These are phyloP conservation scores for Fomitopsis schrenkii DNA, from an alignment of 1,284 basidiomycete species.

Conservation along the genomic window DNA sequence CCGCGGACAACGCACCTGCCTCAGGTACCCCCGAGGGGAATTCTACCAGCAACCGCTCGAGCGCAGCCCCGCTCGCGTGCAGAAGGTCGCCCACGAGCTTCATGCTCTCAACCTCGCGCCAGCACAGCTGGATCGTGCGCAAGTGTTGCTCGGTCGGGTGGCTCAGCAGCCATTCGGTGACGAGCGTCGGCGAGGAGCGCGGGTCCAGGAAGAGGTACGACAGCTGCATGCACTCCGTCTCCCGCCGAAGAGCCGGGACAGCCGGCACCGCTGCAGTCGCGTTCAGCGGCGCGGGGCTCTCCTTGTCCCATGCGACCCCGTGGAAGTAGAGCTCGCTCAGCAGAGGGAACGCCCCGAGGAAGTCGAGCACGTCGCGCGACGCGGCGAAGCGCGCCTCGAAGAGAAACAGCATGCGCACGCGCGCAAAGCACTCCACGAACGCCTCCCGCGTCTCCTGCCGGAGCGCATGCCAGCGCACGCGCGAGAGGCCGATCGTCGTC, in stretches of 20 bases:
- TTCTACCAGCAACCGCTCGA: conserved; percentile 27
- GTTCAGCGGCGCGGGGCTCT: conserved; percentile 18
- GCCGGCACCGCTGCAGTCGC: background rate
- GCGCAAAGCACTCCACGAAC: conserved; percentile 17
- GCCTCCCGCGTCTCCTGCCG: conserved; percentile 19
- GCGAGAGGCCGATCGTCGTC: conserved; percentile 23
- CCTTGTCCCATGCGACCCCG: conserved; percentile 27
- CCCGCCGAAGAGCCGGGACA: background rate
- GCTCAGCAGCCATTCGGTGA: conserved; percentile 28
- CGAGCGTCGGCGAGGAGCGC: conserved; percentile 27
- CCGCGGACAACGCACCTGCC: conserved; percentile 14
- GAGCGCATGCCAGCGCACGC: conserved; percentile 25
- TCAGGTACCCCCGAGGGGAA: conserved; percentile 25
- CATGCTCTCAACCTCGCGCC: conserved; percentile 27
- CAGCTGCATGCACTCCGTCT: conserved; percentile 21
- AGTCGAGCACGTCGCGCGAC: conserved; percentile 24
- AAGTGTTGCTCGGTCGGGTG: conserved; percentile 24
- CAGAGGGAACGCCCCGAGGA: conserved; percentile 26
- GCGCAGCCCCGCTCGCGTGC: conserved; percentile 25
- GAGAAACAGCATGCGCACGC: conserved; percentile 25
- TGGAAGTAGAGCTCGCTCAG: conserved; percentile 29
- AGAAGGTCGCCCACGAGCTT: conserved; percentile 25
- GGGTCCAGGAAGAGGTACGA: conserved; percentile 29
- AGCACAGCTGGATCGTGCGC: conserved; percentile 29
- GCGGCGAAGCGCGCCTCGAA: conserved; percentile 28